These are phyloP conservation scores for Breviolum minutum DNA, from an alignment of 73 alveolate species.

Conservation along the genomic window DNA sequence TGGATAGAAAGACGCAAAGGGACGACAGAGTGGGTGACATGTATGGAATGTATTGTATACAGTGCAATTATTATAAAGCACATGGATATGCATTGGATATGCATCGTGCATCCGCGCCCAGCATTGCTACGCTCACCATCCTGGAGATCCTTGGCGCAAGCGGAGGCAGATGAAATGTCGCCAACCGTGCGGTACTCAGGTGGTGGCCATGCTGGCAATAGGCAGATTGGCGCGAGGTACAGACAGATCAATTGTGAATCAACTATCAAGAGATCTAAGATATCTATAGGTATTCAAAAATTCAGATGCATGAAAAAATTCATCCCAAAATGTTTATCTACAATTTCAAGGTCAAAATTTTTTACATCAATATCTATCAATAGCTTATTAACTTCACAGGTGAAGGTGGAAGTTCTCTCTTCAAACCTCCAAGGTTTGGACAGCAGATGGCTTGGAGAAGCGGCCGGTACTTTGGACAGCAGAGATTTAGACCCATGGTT, in stretches of 20 bases:
- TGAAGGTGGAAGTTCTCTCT: background rate
- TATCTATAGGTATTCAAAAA: background rate
- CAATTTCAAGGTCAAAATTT: background rate
- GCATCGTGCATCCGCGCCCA: background rate
- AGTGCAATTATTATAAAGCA: too few relatives aligned
- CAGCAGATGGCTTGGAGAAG: slow-evolving; percentile 84
- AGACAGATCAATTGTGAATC: background rate
- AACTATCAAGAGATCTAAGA: too few relatives aligned
- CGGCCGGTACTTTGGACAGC: background rate
- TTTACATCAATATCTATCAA: background rate
- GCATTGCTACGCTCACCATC: slow-evolving; percentile 70
- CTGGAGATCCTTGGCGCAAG: slow-evolving; percentile 79
- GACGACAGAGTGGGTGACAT: background rate
- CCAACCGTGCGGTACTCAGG: background rate
- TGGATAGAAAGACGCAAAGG: too few relatives aligned
- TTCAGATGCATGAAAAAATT: background rate
- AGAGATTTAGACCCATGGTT: background rate
- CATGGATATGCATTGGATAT: too few relatives aligned
- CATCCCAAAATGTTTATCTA: background rate
- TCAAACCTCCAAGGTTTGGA: slow-evolving; percentile 9
- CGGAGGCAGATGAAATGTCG: slow-evolving; percentile 44
- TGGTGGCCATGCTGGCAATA: too few relatives aligned
- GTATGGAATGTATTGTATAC: background rate
- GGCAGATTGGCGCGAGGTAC: background rate
- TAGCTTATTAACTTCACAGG: background rate